Evolutionary conservation across 148 eudicot genomes (phyloP).

Genomic region (Vaccinium darrowii): DNA sequence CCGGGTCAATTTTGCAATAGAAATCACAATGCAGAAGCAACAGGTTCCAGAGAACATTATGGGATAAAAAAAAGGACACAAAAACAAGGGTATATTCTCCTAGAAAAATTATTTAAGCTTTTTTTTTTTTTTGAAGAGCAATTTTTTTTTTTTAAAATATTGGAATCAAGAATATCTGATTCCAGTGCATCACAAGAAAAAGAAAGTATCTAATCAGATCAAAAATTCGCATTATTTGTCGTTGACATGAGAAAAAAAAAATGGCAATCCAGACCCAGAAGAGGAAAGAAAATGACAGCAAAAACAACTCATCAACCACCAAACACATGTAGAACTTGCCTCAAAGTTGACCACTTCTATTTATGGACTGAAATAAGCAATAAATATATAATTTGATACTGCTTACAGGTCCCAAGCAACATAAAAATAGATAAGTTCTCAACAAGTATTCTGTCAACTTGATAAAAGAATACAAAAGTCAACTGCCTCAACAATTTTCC

Average conservation of each 20-base stretch:
- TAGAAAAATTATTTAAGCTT: not conserved
- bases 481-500: not conserved
- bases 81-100: not conserved
- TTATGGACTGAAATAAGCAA: too few relatives aligned
- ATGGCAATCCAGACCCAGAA: not conserved
- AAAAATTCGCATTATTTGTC: not conserved
- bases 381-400: not conserved
- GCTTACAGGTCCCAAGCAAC: not conserved
- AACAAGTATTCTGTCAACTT: not conserved
- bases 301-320: not conserved
- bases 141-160: not conserved
- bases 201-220: not conserved
- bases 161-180: not conserved
- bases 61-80: not conserved
- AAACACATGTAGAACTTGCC: not conserved
- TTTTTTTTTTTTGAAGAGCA: too few relatives aligned
- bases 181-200: not conserved
- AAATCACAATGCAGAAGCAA: constrained; percentile 1
- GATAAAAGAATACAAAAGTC: not conserved
- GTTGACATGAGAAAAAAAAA: not conserved
- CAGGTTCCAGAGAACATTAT: not conserved
- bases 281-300: not conserved
- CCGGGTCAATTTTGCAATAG: constrained; percentile 27
- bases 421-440: not conserved
- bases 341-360: not conserved